phyloP scores from a whole-genome alignment of 2,329 filamentous ascomycete species.

The Phyllosticta citribraziliensis region DNA sequence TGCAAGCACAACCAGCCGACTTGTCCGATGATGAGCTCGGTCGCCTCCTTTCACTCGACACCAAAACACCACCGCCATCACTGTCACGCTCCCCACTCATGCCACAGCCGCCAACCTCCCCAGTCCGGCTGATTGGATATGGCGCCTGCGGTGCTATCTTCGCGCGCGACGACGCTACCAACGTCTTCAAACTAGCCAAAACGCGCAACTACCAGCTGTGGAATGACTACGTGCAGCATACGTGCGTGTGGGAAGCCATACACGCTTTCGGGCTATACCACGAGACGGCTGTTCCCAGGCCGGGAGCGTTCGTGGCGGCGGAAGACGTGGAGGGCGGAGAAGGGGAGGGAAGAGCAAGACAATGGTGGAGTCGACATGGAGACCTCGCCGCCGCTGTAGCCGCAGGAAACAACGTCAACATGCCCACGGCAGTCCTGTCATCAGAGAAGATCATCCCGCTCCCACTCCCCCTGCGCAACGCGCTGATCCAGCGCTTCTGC shows the following conservation, averaged over 20 bases:
- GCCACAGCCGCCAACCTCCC: neutral
- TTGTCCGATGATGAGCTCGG: neutral
- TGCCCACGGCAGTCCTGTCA: neutral
- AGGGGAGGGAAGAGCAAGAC: neutral
- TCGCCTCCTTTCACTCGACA: neutral
- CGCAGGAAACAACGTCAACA: neutral
- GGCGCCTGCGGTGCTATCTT: constrained; percentile 11
- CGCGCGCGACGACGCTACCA: neutral
- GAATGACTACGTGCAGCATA: constrained; percentile 10
- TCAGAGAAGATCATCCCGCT: neutral
- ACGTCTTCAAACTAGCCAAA: constrained; percentile 8
- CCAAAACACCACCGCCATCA: neutral
- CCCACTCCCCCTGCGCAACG: neutral
- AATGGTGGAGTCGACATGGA: neutral
- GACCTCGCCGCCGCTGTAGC: neutral
- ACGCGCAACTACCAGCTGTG: constrained; percentile 7
- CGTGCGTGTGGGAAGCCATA: neutral
- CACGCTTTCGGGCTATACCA: neutral
- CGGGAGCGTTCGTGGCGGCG: neutral
- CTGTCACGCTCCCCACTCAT: neutral
- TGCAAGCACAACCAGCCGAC: no score
- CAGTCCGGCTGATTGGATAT: constrained; percentile 3
- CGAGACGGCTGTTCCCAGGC: neutral
- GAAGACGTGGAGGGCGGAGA: neutral
- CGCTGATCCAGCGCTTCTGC: neutral